Evolutionary conservation across 805 yeast species (phyloP).

Genomic region (Yamadazyma paraphyllophila): DNA sequence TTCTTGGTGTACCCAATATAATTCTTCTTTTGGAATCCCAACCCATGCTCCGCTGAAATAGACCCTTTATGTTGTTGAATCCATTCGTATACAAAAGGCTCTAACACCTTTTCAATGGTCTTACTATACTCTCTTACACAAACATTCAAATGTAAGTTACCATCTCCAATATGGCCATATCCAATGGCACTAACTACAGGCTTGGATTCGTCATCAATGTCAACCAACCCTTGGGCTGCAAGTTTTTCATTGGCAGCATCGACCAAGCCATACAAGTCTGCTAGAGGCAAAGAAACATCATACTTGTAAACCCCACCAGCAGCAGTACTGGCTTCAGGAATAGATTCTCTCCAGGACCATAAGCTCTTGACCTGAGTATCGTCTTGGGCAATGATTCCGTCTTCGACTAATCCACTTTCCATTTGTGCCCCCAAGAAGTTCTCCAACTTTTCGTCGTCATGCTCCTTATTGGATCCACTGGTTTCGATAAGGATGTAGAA

Average conservation of each 20-base stretch:
- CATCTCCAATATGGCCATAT: constrained; percentile 98
- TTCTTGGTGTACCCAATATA: constrained; percentile 84
- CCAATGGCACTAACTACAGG: constrained; percentile 92
- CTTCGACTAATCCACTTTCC: constrained; percentile 82
- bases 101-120: constrained; percentile 75
- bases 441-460: constrained; percentile 88
- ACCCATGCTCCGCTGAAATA: constrained; percentile 95
- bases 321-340: constrained; percentile 83
- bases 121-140: constrained; percentile 82
- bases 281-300: constrained; percentile 89
- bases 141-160: constrained; percentile 91
- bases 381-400: constrained; percentile 95
- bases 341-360: constrained; percentile 95
- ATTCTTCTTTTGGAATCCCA: constrained; percentile 94
- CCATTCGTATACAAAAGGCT: constrained; percentile 96
- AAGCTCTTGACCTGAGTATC: constrained; percentile 78
- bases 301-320: constrained; percentile 96
- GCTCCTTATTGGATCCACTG: constrained; percentile 91
- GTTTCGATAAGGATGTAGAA: constrained; percentile 92
- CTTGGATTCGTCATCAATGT: constrained; percentile 54
- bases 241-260: constrained; percentile 70
- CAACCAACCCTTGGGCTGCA: constrained; percentile 54
- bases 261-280: constrained; percentile 77
- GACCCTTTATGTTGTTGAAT: constrained; percentile 74
- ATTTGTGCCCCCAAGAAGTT: constrained; percentile 77